Evolutionary conservation across 768 basidiomycete species (phyloP).

Genomic region (Leccinum obscurum): DNA sequence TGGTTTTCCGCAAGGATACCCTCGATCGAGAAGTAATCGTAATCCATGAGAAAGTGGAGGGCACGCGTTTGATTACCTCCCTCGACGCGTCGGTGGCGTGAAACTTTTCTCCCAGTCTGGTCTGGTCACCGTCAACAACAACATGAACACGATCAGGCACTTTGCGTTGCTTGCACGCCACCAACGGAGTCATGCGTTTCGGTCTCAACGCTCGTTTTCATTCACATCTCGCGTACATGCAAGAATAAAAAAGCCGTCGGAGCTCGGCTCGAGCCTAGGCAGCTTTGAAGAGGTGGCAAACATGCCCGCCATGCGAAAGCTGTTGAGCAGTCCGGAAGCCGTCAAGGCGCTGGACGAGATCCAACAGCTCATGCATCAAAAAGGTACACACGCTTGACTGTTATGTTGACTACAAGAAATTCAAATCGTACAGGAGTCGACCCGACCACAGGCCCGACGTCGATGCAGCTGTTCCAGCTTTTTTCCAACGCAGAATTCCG

Average conservation of each 20-base stretch:
- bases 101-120: not conserved
- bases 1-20: constrained; percentile 92
- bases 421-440: constrained; percentile 45
- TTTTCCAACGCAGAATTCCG: constrained; percentile 54
- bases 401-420: not conserved
- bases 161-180: constrained; percentile 16
- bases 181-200: constrained; percentile 7
- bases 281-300: constrained; percentile 42
- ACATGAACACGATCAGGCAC: constrained; percentile 27
- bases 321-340: constrained; percentile 51
- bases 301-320: constrained; percentile 46
- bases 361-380: constrained; percentile 48
- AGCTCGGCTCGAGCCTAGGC: constrained; percentile 37
- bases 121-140: not conserved
- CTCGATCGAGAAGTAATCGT: constrained; percentile 91
- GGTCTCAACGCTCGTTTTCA: constrained; percentile 31
- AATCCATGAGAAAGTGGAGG: constrained; percentile 56
- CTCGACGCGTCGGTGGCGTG: constrained; percentile 25
- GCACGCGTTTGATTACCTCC: not conserved
- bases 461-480: constrained; percentile 55
- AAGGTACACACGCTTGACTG: constrained; percentile 37
- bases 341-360: constrained; percentile 45
- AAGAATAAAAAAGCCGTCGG: constrained; percentile 28
- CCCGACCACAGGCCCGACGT: constrained; percentile 45
- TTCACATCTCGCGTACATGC: constrained; percentile 31